Percentiles rank a stretch among this genome's conserved stretches.
Conservation (phyloP, 441 rosid species). For the Croton laevigatus region DNA sequence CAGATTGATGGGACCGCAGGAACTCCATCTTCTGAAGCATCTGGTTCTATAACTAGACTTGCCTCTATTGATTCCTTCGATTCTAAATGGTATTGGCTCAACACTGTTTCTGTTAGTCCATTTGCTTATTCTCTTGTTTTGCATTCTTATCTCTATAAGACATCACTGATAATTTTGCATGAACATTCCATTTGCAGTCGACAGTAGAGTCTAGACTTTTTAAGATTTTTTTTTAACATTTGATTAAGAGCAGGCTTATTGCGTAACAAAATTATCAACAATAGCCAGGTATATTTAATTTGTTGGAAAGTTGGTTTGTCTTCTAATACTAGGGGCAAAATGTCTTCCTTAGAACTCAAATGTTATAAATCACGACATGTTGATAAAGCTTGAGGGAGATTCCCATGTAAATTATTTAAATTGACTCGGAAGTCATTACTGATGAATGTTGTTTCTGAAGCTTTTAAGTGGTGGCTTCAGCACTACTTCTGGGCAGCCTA, state of each 20-base stretch:
- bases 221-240: not conserved
- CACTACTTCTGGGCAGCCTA: constrained; percentile 9
- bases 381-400: not conserved
- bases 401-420: not conserved
- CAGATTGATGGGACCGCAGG: constrained; percentile 55
- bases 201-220: too few relatives aligned
- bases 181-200: not conserved
- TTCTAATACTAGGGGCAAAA: not conserved
- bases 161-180: not conserved
- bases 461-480: not conserved
- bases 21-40: constrained; percentile 47
- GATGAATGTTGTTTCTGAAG: not conserved
- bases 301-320: not conserved
- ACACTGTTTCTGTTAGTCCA: constrained; percentile 19
- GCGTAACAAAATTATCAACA: not conserved
- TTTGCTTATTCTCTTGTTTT: not conserved
- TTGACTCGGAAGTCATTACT: not conserved
- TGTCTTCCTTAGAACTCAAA: not conserved
- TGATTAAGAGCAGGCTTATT: not conserved
- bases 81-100: constrained; percentile 75
- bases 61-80: constrained; percentile 97
- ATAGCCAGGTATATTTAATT: not conserved
- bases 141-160: not conserved
- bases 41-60: constrained; percentile 68
- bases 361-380: not conserved